Base-by-base conservation (phyloP, 495 filamentous ascomycete species). In the Hypoxylon intermedium region DNA sequence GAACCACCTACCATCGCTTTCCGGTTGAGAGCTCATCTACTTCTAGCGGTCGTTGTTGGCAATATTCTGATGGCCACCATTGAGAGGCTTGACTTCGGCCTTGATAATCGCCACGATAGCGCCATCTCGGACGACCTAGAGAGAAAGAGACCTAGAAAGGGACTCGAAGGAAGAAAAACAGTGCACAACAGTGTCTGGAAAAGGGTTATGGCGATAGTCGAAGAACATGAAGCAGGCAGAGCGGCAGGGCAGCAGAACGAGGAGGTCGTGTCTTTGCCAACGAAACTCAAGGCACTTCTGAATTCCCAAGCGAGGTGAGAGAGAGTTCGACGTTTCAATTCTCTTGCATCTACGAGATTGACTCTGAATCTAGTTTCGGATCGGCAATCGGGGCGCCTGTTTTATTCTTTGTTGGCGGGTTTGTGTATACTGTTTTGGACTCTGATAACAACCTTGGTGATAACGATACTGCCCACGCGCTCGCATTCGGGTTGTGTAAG, bases 401-500 rank as follows among this genome's bases (percentile, higher is more conserved):
- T 0, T 56, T 78, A 1, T 80, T 83, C 61, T 83, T 78, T 47
- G 50, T 77, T 0, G 78, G 78, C 1, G 65, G 74, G 0, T 82
- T 81, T 33, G 34, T 77, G 1, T 76, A 75, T 40, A 73, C 68
- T 1, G 56, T 81, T 13, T 48, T 78, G 6, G 75, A 77, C 44
- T 52, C 72, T 6, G 54, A 52, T 11, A 67, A 54, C n/a, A 58
- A 61, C n/a, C 16, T 72, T 0, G 76, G 77, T 2, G 74, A 81
- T 43, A 71, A 76, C 3, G 73, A 77, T 49, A 74, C 76, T 0
- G 70, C 78, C 4, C 66, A 74, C 20, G 67, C 77, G 1, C 58
- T 82, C 3, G 79, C 79, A 2, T 80, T 79, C 54, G 79, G 79
- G 9, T 66, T 79, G 33, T 82, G 79, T 75, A 70, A 72, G 65